phyloP scores from a whole-genome alignment of 805 yeast genomes.

The Kuraishia hungarica region DNA sequence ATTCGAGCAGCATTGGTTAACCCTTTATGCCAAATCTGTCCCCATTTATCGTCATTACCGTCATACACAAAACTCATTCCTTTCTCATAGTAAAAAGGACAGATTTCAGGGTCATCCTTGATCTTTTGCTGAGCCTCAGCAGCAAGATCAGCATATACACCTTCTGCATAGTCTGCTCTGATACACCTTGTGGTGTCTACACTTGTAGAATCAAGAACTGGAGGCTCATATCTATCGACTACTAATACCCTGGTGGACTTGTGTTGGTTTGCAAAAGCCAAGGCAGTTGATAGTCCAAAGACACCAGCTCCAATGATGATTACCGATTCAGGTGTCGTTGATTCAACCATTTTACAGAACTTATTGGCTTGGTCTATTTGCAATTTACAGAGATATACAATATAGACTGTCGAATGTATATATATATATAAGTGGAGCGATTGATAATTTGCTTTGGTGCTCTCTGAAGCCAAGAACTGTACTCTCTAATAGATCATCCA shows the following conservation, averaged over 20 bases:
- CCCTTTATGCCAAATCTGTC: slow-evolving; percentile 10
- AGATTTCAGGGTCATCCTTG: slow-evolving; percentile 12
- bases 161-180: slow-evolving; percentile 15
- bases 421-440: no score
- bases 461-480: no score
- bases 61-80: slow-evolving; percentile 18
- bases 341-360: background rate
- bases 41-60: slow-evolving; percentile 17
- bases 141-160: slow-evolving; percentile 13
- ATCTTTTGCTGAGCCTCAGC: slow-evolving; percentile 12
- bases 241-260: slow-evolving; percentile 11
- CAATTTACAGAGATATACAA: no score
- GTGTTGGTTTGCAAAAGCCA: slow-evolving; percentile 13
- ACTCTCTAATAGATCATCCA: no score
- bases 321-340: background rate
- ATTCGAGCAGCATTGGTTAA: slow-evolving; percentile 9
- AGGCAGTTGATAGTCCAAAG: slow-evolving; percentile 39
- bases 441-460: no score
- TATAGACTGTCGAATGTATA: no score
- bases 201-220: slow-evolving; percentile 16
- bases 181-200: slow-evolving; percentile 19
- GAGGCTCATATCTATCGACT: slow-evolving; percentile 19
- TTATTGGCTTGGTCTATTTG: background rate
- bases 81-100: slow-evolving; percentile 13
- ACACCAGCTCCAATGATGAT: slow-evolving; percentile 42